A percentile compares a stretch with the other conserved stretches of the same genome.
These are phyloP conservation scores for Aspergillus sergii DNA, from an alignment of 2,329 filamentous ascomycete species.

Conservation along the genomic window DNA sequence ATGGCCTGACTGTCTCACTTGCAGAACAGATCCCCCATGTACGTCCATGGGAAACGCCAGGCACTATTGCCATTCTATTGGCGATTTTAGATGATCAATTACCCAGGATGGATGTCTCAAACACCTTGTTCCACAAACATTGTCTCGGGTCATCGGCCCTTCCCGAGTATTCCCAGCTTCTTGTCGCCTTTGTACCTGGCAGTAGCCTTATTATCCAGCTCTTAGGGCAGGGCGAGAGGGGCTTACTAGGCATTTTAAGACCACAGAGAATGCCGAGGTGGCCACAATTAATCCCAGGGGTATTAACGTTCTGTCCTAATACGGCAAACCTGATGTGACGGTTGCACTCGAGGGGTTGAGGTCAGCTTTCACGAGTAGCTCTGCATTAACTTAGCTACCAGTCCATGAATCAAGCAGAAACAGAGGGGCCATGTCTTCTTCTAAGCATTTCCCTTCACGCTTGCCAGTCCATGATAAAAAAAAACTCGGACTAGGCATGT, in stretches of 20 bases:
- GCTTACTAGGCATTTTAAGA: neutral
- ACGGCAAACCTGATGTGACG: neutral
- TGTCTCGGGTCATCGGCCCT: constrained; percentile 4
- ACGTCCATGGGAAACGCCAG: neutral
- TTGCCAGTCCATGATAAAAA: neutral
- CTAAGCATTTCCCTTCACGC: neutral
- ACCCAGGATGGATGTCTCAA: neutral
- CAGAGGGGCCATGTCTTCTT: neutral
- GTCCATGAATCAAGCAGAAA: neutral
- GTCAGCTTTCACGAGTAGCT: neutral
- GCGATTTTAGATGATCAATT: neutral
- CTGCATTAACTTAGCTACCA: neutral
- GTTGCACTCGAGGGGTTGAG: neutral
- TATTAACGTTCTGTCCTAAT: neutral
- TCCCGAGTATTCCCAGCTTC: constrained; percentile 3
- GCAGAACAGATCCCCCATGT: neutral
- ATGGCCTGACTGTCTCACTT: constrained; percentile 1
- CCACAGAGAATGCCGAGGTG: neutral
- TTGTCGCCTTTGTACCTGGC: neutral
- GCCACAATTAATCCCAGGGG: neutral
- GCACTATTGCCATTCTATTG: neutral
- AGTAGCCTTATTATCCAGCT: neutral
- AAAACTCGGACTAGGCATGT: neutral
- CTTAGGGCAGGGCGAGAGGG: neutral
- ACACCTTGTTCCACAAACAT: neutral